Percentiles rank a stretch among this genome's conserved stretches.
Conservation (phyloP, 2,329 filamentous ascomycete genomes). For the Cytospora leucostoma region DNA sequence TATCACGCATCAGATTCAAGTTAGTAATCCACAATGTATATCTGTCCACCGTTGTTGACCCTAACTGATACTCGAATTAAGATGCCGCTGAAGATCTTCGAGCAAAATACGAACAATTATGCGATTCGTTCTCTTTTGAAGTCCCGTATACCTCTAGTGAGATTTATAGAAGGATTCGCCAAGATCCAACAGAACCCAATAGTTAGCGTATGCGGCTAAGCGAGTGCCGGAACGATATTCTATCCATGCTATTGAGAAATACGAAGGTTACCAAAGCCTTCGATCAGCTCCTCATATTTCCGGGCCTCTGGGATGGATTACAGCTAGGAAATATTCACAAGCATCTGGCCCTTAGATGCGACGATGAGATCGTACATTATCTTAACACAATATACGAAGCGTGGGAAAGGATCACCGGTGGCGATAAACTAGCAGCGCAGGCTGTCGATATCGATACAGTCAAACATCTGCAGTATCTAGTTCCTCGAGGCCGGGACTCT, state of each 20-base stretch:
- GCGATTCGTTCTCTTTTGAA: neutral
- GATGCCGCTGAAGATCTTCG: too few species aligned
- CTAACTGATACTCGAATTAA: too few species aligned
- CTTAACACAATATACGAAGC: neutral
- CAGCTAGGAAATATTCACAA: neutral
- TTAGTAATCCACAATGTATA: too few species aligned
- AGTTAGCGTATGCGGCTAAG: neutral
- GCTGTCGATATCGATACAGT: neutral
- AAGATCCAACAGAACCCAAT: neutral
- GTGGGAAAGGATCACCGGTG: neutral
- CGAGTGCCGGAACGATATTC: neutral
- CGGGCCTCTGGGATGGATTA: neutral
- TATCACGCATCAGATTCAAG: too few species aligned
- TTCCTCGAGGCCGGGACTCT: neutral
- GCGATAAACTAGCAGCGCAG: neutral
- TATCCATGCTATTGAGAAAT: neutral
- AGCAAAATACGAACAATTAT: neutral
- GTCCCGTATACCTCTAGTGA: neutral
- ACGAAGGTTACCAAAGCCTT: neutral
- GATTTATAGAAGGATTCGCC: neutral
- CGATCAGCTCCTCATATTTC: neutral
- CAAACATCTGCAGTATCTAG: neutral
- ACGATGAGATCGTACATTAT: neutral
- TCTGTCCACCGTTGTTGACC: too few species aligned
- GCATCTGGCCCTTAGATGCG: neutral